Evolutionary conservation across 2,329 filamentous ascomycete species (phyloP).

Genomic region (Hymenoscyphus occultus): DNA sequence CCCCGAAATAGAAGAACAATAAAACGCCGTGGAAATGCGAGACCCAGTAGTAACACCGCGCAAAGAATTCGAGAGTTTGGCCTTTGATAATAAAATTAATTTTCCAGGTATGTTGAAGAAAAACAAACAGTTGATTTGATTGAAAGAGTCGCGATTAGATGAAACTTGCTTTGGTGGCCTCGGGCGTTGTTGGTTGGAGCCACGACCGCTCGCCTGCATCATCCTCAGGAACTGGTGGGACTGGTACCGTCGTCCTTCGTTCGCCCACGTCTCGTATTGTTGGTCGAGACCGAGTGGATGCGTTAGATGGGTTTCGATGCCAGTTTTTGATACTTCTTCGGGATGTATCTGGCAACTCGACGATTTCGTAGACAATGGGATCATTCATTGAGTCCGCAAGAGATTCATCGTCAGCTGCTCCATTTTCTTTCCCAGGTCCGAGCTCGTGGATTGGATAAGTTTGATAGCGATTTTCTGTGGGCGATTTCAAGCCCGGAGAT

Average conservation of each 20-base stretch:
- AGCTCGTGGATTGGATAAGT: conserved; percentile 12
- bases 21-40: neutral
- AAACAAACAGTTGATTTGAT: conserved; percentile 2
- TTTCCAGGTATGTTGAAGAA: neutral
- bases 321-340: conserved; percentile 13
- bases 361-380: conserved; percentile 12
- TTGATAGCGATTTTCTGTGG: conserved; percentile 4
- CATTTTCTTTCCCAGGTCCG: conserved; percentile 5
- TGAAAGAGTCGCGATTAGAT: neutral
- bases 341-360: conserved; percentile 15
- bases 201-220: conserved; percentile 8
- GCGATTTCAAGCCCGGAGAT: neutral
- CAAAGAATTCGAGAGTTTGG: neutral
- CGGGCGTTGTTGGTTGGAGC: conserved; percentile 10
- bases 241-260: neutral
- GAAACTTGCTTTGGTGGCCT: conserved; percentile 9
- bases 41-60: neutral
- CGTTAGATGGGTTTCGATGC: neutral
- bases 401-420: neutral
- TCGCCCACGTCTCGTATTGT: conserved; percentile 8
- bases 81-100: neutral
- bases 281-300: neutral
- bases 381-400: conserved; percentile 1
- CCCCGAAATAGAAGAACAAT: neutral
- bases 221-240: conserved; percentile 6